Conservation (phyloP, 139 green algal species). For the Tetradesmus obliquus region DNA sequence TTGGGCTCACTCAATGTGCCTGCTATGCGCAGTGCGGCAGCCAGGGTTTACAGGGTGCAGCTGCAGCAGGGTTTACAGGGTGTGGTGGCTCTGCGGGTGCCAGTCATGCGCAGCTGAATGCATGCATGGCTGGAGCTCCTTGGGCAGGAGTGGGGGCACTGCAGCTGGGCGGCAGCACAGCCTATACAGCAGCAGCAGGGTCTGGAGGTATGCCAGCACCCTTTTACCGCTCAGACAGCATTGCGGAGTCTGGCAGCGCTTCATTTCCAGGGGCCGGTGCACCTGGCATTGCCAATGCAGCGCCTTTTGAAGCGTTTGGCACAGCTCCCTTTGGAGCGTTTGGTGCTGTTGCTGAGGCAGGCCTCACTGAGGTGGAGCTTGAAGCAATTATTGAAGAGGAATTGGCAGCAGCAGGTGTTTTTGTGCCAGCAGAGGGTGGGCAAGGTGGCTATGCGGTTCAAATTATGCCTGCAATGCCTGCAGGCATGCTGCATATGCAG, state of each 20-base stretch:
- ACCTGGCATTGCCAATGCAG: too few species aligned
- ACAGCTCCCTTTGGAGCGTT: too few species aligned
- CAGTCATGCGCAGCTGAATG: background rate
- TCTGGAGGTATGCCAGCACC: background rate
- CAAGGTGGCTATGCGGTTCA: background rate
- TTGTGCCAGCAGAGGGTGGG: too few species aligned
- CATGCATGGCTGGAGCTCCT: background rate
- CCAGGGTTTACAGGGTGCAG: background rate
- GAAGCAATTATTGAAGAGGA: too few species aligned
- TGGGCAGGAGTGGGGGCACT: background rate
- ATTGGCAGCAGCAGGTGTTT: too few species aligned
- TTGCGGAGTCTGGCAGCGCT: too few species aligned
- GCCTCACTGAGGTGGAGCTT: too few species aligned
- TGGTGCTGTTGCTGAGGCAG: too few species aligned
- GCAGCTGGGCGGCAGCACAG: background rate
- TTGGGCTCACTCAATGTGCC: too few species aligned
- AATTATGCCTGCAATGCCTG: background rate
- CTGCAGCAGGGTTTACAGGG: background rate
- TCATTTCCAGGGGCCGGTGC: too few species aligned
- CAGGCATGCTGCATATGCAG: background rate
- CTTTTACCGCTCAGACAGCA: too few species aligned
- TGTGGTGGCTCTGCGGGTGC: background rate
- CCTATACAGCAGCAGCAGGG: background rate
- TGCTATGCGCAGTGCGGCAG: background rate
- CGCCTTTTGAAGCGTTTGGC: too few species aligned